Conservation (phyloP, 805 yeast genomes). For the Wickerhamomyces chaumierensis region DNA sequence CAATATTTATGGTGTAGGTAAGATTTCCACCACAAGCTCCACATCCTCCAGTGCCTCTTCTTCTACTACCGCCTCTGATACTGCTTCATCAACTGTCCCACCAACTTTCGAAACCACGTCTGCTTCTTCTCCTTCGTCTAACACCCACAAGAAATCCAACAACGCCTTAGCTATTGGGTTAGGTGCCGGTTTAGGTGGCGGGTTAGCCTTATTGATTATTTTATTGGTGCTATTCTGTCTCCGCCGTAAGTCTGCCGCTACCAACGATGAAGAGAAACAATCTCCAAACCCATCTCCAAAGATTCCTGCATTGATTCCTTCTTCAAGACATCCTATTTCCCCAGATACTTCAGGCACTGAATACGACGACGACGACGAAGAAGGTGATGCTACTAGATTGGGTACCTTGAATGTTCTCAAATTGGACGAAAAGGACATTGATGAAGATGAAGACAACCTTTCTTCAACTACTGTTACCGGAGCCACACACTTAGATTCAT, state of each 20-base stretch:
- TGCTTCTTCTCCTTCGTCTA: conserved; percentile 4
- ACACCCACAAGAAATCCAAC: conserved; percentile 7
- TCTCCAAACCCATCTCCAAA: conserved; percentile 20
- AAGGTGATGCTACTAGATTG: conserved; percentile 23
- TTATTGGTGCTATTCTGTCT: conserved; percentile 35
- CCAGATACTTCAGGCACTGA: conserved; percentile 23
- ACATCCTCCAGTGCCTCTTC: conserved; percentile 7
- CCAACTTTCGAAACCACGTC: conserved; percentile 18
- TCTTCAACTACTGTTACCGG: conserved; percentile 39
- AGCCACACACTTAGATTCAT: conserved; percentile 13
- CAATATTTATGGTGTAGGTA: conserved; percentile 39
- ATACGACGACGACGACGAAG: conserved; percentile 19
- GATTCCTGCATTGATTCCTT: conserved; percentile 26
- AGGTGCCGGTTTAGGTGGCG: conserved; percentile 56
- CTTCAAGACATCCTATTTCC: conserved; percentile 9
- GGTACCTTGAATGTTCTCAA: conserved; percentile 41
- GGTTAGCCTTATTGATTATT: conserved; percentile 41
- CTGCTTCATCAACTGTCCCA: conserved; percentile 20
- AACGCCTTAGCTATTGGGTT: conserved; percentile 76
- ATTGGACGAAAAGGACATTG: conserved; percentile 29
- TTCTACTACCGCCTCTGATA: conserved; percentile 14
- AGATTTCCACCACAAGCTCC: conserved; percentile 10
- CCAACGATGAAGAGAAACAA: conserved; percentile 25
- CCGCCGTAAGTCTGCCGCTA: conserved; percentile 32
- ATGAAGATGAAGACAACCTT: conserved; percentile 30